Evolutionary conservation across 2,329 filamentous ascomycete genomes (phyloP).

Genomic region (Venturia nashicola): DNA sequence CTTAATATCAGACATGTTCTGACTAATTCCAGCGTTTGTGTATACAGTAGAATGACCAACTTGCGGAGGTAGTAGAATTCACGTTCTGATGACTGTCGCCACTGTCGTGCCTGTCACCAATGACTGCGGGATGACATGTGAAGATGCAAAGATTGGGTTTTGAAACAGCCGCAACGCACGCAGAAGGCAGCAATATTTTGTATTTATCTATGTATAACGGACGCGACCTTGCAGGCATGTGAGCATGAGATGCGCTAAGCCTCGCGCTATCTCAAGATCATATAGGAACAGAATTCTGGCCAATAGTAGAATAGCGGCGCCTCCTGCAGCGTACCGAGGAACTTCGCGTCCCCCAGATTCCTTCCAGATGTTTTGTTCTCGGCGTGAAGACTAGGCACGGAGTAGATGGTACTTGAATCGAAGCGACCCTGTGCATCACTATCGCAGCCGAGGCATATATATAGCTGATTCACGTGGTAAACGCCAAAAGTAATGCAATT

Average conservation of each 20-base stretch:
- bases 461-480: conserved; percentile 1
- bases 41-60: background rate
- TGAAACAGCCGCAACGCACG: conserved; percentile 3
- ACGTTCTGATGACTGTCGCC: too few species aligned
- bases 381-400: too few species aligned
- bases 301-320: background rate
- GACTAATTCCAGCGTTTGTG: background rate
- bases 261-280: background rate
- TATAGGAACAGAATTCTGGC: background rate
- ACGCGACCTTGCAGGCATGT: background rate
- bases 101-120: too few species aligned
- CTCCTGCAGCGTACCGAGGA: background rate
- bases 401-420: too few species aligned
- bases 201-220: background rate
- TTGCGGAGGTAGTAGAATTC: too few species aligned
- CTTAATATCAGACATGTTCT: background rate
- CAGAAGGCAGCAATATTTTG: background rate
- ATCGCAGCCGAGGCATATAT: background rate
- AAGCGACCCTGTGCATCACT: background rate
- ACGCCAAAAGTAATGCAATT: background rate
- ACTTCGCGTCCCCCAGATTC: background rate
- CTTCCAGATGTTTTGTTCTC: background rate
- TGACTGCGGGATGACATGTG: too few species aligned
- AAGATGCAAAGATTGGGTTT: background rate
- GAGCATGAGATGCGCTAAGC: background rate